Conservation (phyloP, 768 basidiomycete species). For the Termitomyces sp. region DNA sequence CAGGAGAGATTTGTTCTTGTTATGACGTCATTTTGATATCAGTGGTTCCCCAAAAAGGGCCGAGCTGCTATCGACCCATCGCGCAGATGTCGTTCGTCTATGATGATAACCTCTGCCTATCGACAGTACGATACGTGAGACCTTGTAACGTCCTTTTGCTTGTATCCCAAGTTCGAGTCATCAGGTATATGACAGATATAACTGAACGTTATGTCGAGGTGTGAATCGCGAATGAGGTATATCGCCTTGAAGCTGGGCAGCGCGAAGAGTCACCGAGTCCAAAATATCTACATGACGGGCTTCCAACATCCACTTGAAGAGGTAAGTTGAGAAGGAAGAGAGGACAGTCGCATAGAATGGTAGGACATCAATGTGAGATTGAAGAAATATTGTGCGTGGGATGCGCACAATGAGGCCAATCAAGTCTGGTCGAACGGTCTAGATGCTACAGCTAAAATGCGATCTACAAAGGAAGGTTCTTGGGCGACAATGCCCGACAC, state of each 20-base stretch:
- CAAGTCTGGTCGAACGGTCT: neutral
- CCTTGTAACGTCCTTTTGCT: neutral
- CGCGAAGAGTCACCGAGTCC: neutral
- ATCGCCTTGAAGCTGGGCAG: neutral
- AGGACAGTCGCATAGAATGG: neutral
- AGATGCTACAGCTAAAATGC: neutral
- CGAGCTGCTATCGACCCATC: neutral
- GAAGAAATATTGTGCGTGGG: neutral
- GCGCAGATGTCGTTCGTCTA: neutral
- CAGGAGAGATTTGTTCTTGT: neutral
- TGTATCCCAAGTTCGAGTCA: neutral
- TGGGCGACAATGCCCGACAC: constrained; percentile 4
- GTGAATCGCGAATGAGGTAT: neutral
- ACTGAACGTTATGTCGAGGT: neutral
- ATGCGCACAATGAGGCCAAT: neutral
- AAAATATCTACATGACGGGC: neutral
- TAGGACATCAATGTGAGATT: neutral
- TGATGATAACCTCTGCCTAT: neutral
- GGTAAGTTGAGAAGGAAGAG: neutral
- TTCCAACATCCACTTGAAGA: neutral
- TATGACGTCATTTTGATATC: constrained; percentile 3
- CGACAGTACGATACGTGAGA: neutral
- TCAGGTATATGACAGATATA: neutral
- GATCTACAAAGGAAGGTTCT: neutral
- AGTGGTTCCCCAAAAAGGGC: neutral